Percentiles rank a stretch among this genome's conserved stretches.
Conservation (phyloP, 2,329 filamentous ascomycete species). For the Coleophoma cylindrospora region DNA sequence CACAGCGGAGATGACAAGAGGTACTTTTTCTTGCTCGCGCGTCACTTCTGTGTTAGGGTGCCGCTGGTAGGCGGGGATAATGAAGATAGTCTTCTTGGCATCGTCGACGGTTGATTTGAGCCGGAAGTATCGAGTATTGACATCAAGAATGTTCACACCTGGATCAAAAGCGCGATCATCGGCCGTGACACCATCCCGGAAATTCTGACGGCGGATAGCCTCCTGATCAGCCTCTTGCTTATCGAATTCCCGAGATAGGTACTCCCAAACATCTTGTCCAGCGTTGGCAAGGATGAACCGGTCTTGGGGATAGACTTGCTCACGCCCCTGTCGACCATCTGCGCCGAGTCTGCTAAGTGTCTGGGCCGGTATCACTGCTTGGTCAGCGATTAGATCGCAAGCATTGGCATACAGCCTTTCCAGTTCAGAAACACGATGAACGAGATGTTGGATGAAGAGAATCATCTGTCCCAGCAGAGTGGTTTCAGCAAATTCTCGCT, state of each 20-base stretch:
- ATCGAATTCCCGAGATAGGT: conserved; percentile 41
- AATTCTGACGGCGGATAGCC: conserved; percentile 31
- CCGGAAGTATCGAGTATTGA: conserved; percentile 48
- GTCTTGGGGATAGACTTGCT: conserved; percentile 50
- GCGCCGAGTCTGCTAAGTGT: conserved; percentile 48
- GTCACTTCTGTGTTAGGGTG: conserved; percentile 41
- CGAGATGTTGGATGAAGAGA: conserved; percentile 46
- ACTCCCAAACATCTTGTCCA: conserved; percentile 43
- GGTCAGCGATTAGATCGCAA: conserved; percentile 43
- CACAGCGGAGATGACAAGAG: conserved; percentile 29
- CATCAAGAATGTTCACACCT: conserved; percentile 39
- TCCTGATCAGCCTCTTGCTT: conserved; percentile 28
- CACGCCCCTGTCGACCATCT: conserved; percentile 39
- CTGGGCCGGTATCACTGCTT: conserved; percentile 45
- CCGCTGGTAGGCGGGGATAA: conserved; percentile 43
- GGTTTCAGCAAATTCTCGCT: conserved; percentile 37
- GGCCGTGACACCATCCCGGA: conserved; percentile 33
- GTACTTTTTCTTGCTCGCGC: conserved; percentile 37
- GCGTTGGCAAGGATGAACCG: conserved; percentile 50
- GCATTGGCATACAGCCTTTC: conserved; percentile 47
- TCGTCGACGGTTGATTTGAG: conserved; percentile 32
- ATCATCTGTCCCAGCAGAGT: conserved; percentile 54
- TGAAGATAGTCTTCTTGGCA: conserved; percentile 40
- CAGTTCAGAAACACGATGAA: conserved; percentile 50
- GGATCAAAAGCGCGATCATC: conserved; percentile 24